Base-by-base conservation (phyloP, 139 green algal species). In the Penium margaritaceum region DNA sequence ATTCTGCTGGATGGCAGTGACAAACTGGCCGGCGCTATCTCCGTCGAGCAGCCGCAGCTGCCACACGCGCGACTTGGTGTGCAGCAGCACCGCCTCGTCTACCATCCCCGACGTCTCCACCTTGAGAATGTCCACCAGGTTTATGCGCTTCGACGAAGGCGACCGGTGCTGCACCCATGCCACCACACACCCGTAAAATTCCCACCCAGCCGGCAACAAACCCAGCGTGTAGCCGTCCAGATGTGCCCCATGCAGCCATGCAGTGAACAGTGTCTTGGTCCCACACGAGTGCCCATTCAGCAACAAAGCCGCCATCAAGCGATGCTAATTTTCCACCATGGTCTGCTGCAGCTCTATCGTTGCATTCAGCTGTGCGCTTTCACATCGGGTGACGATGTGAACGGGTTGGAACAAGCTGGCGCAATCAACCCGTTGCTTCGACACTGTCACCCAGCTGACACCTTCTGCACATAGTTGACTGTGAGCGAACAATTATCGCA, bases 91-190 rank as follows among this genome's bases (percentile, higher is more conserved):
- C 24, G 34, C n/a, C 27, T 46, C 19, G 24, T 46, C 73, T 21
- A 72, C 67, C 5, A 78, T 67, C n/a, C 65, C 47, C 0, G 78
- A 33, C 34, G 43, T 77, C 35, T 80, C 65, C n/a, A 80, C 70
- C 47, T 54, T 44, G 67, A 62, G 14, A 29, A 80, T 77, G 47
- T 80, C 73, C 32, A 61, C 29, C 63, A 80, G 57, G 35, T 80
- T 75, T 38, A 80, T 75, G 67, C 71, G 74, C 51, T 80, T 80
- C 64, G 46, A n/a, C n/a, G n/a, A n/a, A n/a, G n/a, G n/a, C n/a
- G n/a, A n/a, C n/a, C n/a, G n/a, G n/a, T 58, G 57, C 70, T 77
- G 57, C 66, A 66, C 32, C 35, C 65, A 34, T 72, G 65, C 19
- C 14, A n/a, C 6, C 0, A 57, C 0, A 29, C 24, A n/a, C n/a